A percentile compares a stretch with the other conserved stretches of the same genome.
phyloP scores from a whole-genome alignment of 2,329 filamentous ascomycete genomes.

The Sporothrix pseudoabietina region DNA sequence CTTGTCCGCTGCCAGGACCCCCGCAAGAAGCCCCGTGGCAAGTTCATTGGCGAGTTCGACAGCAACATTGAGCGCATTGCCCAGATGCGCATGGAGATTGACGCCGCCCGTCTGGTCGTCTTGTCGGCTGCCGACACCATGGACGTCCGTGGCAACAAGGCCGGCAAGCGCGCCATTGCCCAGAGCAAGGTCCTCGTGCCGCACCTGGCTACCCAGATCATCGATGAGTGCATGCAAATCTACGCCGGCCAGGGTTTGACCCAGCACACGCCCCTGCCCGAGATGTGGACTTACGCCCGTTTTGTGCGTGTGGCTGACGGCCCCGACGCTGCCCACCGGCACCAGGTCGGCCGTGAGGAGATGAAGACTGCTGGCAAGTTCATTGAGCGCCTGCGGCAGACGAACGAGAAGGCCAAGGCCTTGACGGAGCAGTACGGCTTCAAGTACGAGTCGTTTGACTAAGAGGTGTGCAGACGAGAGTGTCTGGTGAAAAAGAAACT shows the following conservation, averaged over 20 bases:
- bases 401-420: constrained; percentile 65
- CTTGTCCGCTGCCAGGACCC: constrained; percentile 91
- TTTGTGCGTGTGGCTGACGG: constrained; percentile 87
- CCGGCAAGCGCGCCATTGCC: constrained; percentile 90
- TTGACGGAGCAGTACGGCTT: constrained; percentile 63
- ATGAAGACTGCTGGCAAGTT: constrained; percentile 67
- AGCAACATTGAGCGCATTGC: constrained; percentile 96
- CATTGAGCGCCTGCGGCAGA: constrained; percentile 62
- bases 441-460: constrained; percentile 36
- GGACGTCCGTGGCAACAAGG: constrained; percentile 84
- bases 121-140: constrained; percentile 95
- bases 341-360: constrained; percentile 79
- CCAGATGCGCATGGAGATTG: constrained; percentile 87
- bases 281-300: constrained; percentile 79
- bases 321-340: constrained; percentile 89
- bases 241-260: constrained; percentile 88
- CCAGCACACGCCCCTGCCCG: constrained; percentile 95
- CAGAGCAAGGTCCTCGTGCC: constrained; percentile 93
- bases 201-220: constrained; percentile 75
- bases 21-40: constrained; percentile 86
- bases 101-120: constrained; percentile 83
- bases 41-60: constrained; percentile 82
- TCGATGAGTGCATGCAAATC: constrained; percentile 90
- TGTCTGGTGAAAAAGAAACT: not conserved
- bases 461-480: not conserved